Base-by-base conservation (phyloP, 495 filamentous ascomycete species). In the Hypomontagnella submonticulosa region DNA sequence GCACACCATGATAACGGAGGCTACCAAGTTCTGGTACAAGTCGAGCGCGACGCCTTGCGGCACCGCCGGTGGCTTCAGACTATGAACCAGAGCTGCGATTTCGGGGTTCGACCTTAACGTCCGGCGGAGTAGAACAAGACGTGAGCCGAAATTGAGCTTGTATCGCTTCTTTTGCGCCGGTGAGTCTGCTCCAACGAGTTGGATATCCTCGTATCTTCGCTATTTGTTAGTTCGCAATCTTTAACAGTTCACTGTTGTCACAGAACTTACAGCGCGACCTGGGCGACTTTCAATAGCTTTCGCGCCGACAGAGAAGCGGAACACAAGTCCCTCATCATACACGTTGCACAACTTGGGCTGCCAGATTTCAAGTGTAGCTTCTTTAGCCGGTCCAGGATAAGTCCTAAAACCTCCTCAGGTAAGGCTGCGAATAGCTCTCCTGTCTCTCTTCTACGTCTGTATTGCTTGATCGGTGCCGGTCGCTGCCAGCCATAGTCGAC, bases 1-100 rank as follows among this genome's bases (percentile, higher is more conserved):
- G 71, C 92, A 97, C 4, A 88, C 79, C 88, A 93, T 93, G 27
- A 97, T 85, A 23, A 97, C 76, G 4, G 91, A 92, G 4, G 92
- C 90, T 4, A 93, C 80, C 33, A 90, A 58, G 64, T 93, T 87
- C 30, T 90, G 83, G 62, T 91, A 89, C 51, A 89, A 83, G 44
- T 85, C 83, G 69, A 81, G 59, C 73, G 71, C 83, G 6, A 76
- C 71, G 40, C 78, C 78, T 7, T 77, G 81, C 13, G 86, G 86
- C 56, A 86, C 80, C 9, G 90, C 84, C 1, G 90, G 88, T 12
- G 92, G 84, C 54, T 91, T 91, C 15, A 97, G 78, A 54, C 89
- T 89, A 23, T 83, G 84, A 38, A 97, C 92, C 37, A 89, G 81
- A 54, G 84, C 83, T 49, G 91, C 92, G 67, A 93, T 80, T 44